These are phyloP conservation scores for Fusarium penzigii DNA, from an alignment of 2,329 filamentous ascomycete species.

Conservation along the genomic window DNA sequence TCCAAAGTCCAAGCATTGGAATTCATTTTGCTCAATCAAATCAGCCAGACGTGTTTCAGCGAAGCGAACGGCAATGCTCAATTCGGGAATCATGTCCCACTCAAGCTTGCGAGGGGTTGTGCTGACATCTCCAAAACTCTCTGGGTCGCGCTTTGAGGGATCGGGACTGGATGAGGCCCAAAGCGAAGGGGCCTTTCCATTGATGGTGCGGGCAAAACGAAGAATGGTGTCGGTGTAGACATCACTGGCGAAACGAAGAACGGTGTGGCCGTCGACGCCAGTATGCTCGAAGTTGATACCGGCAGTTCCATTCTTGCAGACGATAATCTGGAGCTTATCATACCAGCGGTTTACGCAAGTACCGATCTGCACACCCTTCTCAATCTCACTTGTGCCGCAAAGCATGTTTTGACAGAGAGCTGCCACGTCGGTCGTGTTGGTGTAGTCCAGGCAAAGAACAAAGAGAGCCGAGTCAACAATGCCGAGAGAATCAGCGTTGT, in stretches of 20 bases:
- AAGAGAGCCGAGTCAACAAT: constrained; percentile 96
- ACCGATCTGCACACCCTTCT: constrained; percentile 91
- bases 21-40: constrained; percentile 95
- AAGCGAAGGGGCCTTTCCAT: constrained; percentile 85
- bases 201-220: constrained; percentile 92
- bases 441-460: constrained; percentile 88
- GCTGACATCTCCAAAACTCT: constrained; percentile 88
- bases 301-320: constrained; percentile 97
- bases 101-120: constrained; percentile 95
- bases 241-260: constrained; percentile 93
- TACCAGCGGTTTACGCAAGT: constrained; percentile 99
- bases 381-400: constrained; percentile 88
- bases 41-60: constrained; percentile 93
- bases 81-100: constrained; percentile 94
- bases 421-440: constrained; percentile 76
- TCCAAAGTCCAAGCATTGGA: constrained; percentile 84
- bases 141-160: constrained; percentile 86
- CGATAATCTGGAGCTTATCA: constrained; percentile 98
- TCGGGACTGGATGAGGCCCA: constrained; percentile 92
- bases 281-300: constrained; percentile 99
- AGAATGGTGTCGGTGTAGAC: constrained; percentile 98
- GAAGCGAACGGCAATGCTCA: constrained; percentile 88
- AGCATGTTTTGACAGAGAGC: constrained; percentile 98
- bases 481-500: constrained; percentile 93
- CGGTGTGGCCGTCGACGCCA: constrained; percentile 95